These are phyloP conservation scores for Tetracladium marchalianum DNA, from an alignment of 495 filamentous ascomycete genomes.

Conservation along the genomic window DNA sequence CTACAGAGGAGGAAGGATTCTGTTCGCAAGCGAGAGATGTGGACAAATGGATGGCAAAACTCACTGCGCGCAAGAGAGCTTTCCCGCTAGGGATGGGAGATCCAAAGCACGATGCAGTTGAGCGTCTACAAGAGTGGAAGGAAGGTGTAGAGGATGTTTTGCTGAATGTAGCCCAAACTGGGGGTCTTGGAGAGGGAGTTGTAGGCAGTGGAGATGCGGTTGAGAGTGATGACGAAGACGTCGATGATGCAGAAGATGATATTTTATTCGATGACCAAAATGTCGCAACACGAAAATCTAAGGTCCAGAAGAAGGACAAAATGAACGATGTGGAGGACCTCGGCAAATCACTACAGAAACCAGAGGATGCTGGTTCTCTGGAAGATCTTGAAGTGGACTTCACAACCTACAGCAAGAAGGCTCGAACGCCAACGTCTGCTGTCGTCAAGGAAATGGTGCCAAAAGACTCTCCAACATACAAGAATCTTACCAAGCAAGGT, in stretches of 20 bases:
- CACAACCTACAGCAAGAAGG: constrained; percentile 51
- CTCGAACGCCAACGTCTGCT: constrained; percentile 29
- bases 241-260: constrained; percentile 49
- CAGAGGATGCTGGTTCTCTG: constrained; percentile 27
- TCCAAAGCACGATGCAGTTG: constrained; percentile 58
- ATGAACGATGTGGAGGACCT: constrained; percentile 82
- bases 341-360: constrained; percentile 47
- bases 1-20: constrained; percentile 79
- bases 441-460: constrained; percentile 86
- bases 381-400: constrained; percentile 73
- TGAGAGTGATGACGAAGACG: constrained; percentile 72
- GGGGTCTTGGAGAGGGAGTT: constrained; percentile 69
- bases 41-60: constrained; percentile 90
- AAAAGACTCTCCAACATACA: constrained; percentile 75
- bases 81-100: constrained; percentile 86
- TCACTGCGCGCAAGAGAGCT: constrained; percentile 67
- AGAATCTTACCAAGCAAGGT: constrained; percentile 86
- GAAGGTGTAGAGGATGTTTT: constrained; percentile 64
- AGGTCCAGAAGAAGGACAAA: constrained; percentile 33
- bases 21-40: constrained; percentile 82
- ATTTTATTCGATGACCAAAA: constrained; percentile 23
- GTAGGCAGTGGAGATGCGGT: constrained; percentile 69
- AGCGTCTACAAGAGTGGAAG: constrained; percentile 66
- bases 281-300: constrained; percentile 19
- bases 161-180: constrained; percentile 46